Base-by-base conservation (phyloP, 2,329 filamentous ascomycete genomes). In the Colletotrichum eleusines region DNA sequence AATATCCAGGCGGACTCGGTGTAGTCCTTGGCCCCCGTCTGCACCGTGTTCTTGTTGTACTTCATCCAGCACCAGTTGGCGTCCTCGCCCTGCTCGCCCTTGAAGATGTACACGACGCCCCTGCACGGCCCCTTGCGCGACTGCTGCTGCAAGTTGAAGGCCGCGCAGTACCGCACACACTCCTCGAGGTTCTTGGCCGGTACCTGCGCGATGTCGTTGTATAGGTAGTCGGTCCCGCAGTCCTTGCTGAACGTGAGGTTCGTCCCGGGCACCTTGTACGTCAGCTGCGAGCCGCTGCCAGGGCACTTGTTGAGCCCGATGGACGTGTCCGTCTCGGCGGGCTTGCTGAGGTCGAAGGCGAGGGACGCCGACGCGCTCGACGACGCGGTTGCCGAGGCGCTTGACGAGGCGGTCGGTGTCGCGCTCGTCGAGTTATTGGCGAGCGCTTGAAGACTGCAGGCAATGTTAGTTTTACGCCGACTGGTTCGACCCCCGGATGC, bases 231-330 rank as follows among this genome's bases (percentile, higher is more conserved):
- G 5, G 51, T 68, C 28, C 64, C 69, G 64, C 69, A 71, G 53
- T 63, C 69, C 58, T 71, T 68, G n/a, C 58, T 38, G 31, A 71
- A 71, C 18, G 69, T 71, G 28, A 71, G 42, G 46, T 71, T 71
- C 38, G 69, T 63, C 2, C 69, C 69, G 16, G 69, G 69, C 3
- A 71, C 64, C 40, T 71, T 38, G 57, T 65, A 71, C 20, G 46
- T 57, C 35, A 66, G 53, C 20, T 46, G 42, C 4, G 58, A 57
- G 16, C 50, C 53, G 58, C 35, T 46, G 9, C 58, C 50, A 1
- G 64, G 64, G 46, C 69, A 71, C 59, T 71, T 66, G 20, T 60
- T 60, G 35, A 63, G 40, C 28, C 7, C 18, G 46, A 71, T 59
- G 14, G 69, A 50, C 2, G 69, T 69, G n/a, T 63, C 69, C 1